These are phyloP conservation scores for Salix exigua DNA, from an alignment of 345 rosid genomes.

Conservation along the genomic window DNA sequence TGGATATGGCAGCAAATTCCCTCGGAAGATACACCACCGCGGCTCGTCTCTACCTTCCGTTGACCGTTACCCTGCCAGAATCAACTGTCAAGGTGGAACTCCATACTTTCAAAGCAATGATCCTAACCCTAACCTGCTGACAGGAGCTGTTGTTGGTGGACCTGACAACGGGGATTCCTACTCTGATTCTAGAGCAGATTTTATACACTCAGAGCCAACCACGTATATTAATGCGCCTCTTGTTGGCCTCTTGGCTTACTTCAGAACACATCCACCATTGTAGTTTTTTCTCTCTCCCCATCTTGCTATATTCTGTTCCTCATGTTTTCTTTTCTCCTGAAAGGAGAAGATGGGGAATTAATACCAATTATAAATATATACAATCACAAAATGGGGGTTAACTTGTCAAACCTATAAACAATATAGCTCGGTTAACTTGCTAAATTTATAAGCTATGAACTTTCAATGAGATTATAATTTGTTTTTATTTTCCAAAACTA, in stretches of 20 bases:
- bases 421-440: no score
- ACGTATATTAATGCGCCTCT: slow-evolving; percentile 60
- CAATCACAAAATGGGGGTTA: no score
- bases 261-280: slow-evolving; percentile 24
- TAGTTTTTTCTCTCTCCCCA: not conserved
- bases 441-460: no score
- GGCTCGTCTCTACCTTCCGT: slow-evolving; percentile 20
- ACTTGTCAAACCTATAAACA: no score
- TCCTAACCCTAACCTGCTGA: slow-evolving; percentile 18
- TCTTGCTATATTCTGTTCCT: not conserved
- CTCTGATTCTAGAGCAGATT: slow-evolving; percentile 45
- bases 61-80: not conserved
- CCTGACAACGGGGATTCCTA: slow-evolving; percentile 14
- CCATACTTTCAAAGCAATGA: slow-evolving; percentile 7
- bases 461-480: no score
- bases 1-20: slow-evolving; percentile 18
- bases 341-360: not conserved
- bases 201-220: slow-evolving; percentile 52
- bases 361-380: not conserved
- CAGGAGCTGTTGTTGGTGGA: slow-evolving; percentile 26
- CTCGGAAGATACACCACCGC: slow-evolving; percentile 22
- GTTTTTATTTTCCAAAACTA: no score
- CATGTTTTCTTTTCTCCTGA: not conserved
- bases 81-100: slow-evolving; percentile 16
- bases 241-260: slow-evolving; percentile 62